phyloP scores from a whole-genome alignment of 331 rosid genomes.

The Telfairia occidentalis region DNA sequence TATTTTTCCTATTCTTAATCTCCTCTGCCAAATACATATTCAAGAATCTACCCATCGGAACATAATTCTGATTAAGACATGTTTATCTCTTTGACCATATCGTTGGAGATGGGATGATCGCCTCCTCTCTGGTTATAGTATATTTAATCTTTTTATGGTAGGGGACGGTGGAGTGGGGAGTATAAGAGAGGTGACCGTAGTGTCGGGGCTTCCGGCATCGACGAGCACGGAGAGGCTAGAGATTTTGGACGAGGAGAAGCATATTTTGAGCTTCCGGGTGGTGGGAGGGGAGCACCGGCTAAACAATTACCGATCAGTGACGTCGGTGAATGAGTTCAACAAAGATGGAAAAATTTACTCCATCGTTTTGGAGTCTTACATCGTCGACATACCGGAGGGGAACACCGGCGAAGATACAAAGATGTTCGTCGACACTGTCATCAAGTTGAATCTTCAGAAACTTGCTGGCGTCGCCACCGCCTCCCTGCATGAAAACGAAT shows the following conservation, averaged over 20 bases:
- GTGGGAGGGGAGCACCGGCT: conserved; percentile 88
- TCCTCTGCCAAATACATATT: too few species aligned
- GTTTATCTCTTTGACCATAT: too few species aligned
- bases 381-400: conserved; percentile 78
- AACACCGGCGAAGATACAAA: conserved; percentile 76
- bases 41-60: too few species aligned
- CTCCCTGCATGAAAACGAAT: conserved; percentile 23
- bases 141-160: background rate
- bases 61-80: too few species aligned
- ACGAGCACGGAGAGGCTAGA: conserved; percentile 88
- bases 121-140: too few species aligned
- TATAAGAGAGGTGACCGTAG: conserved; percentile 67
- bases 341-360: conserved; percentile 39
- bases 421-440: conserved; percentile 82
- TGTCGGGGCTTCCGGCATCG: conserved; percentile 81
- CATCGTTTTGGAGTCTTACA: conserved; percentile 65
- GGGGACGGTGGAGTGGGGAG: conserved; percentile 67
- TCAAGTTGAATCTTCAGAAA: conserved; percentile 82
- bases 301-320: conserved; percentile 62
- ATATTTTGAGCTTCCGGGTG: conserved; percentile 59
- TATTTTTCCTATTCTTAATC: too few species aligned
- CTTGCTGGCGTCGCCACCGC: conserved; percentile 51
- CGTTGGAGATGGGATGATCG: too few species aligned
- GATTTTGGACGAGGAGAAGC: conserved; percentile 74
- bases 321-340: conserved; percentile 59